Percentiles rank a stretch among this genome's conserved stretches.
Evolutionary conservation across 306 rosid genomes (phyloP).

Genomic region (Senna tora): DNA sequence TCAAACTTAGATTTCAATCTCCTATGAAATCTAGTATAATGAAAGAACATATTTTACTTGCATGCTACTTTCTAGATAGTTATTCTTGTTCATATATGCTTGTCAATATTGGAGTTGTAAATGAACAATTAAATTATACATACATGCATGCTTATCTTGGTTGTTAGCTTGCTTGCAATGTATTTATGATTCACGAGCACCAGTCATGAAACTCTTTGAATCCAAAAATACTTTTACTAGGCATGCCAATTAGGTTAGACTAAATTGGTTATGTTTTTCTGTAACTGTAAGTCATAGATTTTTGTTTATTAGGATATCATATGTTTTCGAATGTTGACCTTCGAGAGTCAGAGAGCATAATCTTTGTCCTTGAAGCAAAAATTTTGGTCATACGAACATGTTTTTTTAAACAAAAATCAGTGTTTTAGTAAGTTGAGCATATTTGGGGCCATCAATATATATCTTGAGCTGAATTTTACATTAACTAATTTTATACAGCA

Average conservation of each 20-base stretch:
- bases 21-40: too few relatives aligned
- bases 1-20: too few relatives aligned
- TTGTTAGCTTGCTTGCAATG: neutral
- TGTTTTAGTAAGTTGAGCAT: conserved; percentile 18
- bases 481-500: conserved; percentile 53
- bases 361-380: conserved; percentile 6
- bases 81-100: neutral
- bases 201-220: neutral
- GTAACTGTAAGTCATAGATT: conserved; percentile 22
- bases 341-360: conserved; percentile 25
- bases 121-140: conserved; percentile 26
- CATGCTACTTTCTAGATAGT: neutral
- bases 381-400: neutral
- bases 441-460: conserved; percentile 5
- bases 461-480: conserved; percentile 31
- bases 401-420: conserved; percentile 1
- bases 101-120: neutral
- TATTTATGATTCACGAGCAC: conserved; percentile 8
- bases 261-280: neutral
- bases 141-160: too few relatives aligned
- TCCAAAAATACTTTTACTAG: neutral
- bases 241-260: neutral
- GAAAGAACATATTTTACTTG: neutral
- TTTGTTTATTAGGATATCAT: neutral
- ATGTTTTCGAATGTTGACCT: neutral